Conservation (phyloP, 2,329 filamentous ascomycete genomes). For the Rutstroemia sp. region DNA sequence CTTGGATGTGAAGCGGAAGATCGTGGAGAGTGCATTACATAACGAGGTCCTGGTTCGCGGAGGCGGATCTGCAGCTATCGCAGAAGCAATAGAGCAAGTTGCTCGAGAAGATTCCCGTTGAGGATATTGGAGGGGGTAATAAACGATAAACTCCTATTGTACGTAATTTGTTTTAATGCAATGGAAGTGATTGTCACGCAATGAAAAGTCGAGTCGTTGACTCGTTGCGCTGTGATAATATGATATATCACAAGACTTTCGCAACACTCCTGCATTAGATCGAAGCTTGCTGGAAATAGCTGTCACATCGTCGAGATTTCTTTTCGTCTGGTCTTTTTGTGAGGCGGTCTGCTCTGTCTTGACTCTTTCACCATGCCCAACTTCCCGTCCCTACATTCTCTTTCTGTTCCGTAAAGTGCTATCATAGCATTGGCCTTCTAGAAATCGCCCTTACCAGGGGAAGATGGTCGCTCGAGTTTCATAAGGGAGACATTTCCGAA, state of each 20-base stretch:
- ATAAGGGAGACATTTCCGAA: not conserved
- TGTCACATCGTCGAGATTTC: too few species aligned
- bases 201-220: not conserved
- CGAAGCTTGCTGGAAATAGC: too few species aligned
- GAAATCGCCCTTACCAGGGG: not conserved
- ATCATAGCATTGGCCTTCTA: not conserved
- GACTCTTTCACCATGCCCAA: too few species aligned
- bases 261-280: not conserved
- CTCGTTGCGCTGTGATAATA: not conserved
- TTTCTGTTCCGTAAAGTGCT: too few species aligned
- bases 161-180: not conserved
- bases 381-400: not conserved
- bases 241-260: not conserved
- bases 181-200: too few species aligned
- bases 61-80: slow-evolving; percentile 39
- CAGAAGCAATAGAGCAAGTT: slow-evolving; percentile 33
- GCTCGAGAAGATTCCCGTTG: not conserved
- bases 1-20: slow-evolving; percentile 38
- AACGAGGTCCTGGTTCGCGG: slow-evolving; percentile 45
- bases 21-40: slow-evolving; percentile 45
- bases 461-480: not conserved
- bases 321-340: not conserved
- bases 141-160: not conserved
- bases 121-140: not conserved
- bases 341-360: not conserved